Evolutionary conservation across 2,329 filamentous ascomycete species (phyloP).

Genomic region (Fusarium xylarioides): DNA sequence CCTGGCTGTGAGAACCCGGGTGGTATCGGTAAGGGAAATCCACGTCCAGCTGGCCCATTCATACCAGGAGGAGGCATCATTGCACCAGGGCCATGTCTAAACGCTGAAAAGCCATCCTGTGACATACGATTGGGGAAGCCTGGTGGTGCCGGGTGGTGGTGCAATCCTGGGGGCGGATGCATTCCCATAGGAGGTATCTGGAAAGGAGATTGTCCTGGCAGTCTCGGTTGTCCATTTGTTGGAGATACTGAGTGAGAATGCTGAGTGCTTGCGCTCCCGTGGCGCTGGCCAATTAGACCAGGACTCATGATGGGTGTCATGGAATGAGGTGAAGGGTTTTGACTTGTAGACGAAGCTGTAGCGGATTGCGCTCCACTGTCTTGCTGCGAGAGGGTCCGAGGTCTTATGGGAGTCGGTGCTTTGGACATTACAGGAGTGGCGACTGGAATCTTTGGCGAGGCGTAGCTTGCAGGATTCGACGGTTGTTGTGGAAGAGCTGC

Average conservation of each 20-base stretch:
- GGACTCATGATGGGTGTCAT: constrained; percentile 73
- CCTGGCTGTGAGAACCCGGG: constrained; percentile 49
- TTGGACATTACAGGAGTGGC: constrained; percentile 86
- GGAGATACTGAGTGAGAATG: constrained; percentile 65
- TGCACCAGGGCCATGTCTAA: constrained; percentile 56
- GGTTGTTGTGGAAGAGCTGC: constrained; percentile 67
- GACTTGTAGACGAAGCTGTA: constrained; percentile 57
- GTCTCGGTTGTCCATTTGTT: constrained; percentile 49
- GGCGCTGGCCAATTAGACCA: constrained; percentile 70
- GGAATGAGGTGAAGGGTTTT: constrained; percentile 67
- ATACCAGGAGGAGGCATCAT: constrained; percentile 63
- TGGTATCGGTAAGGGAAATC: constrained; percentile 52
- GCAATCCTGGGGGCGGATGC: constrained; percentile 53
- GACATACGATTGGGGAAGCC: constrained; percentile 68
- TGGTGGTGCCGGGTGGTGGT: constrained; percentile 52
- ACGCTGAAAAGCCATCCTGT: constrained; percentile 60
- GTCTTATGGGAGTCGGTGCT: constrained; percentile 79
- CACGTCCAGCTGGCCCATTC: constrained; percentile 54
- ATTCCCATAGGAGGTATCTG: constrained; percentile 65
- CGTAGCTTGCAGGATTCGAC: constrained; percentile 64
- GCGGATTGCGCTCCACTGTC: constrained; percentile 72
- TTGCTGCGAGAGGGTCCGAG: constrained; percentile 82
- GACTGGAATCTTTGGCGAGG: constrained; percentile 81
- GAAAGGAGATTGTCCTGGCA: constrained; percentile 56
- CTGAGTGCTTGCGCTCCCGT: constrained; percentile 62